Evolutionary conservation across 345 rosid species (phyloP).

Genomic region (Odontarrhena argentea): DNA sequence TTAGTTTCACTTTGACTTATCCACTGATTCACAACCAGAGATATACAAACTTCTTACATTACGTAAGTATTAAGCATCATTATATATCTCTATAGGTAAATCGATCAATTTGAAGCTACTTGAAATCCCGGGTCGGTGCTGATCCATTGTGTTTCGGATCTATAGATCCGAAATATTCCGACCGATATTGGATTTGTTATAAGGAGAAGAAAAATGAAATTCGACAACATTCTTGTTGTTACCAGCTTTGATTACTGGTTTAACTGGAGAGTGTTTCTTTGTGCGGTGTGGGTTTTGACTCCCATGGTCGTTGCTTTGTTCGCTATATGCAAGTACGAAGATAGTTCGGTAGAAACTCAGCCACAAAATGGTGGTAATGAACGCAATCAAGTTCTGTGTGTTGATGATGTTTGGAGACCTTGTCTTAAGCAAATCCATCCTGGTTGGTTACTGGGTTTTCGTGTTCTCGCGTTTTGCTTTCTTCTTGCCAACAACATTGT

Average conservation of each 20-base stretch:
- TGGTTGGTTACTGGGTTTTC: conserved; percentile 58
- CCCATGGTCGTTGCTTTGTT: conserved; percentile 48
- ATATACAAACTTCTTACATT: neutral
- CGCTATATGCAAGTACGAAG: conserved; percentile 56
- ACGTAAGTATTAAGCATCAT: conserved; percentile 26
- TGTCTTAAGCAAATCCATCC: conserved; percentile 60
- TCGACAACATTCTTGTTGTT: conserved; percentile 34
- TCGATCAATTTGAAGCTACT: neutral
- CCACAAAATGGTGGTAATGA: conserved; percentile 31
- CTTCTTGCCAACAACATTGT: conserved; percentile 45
- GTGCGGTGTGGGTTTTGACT: conserved; percentile 55
- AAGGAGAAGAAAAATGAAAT: conserved; percentile 7
- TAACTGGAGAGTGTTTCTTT: conserved; percentile 67
- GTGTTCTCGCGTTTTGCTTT: conserved; percentile 57
- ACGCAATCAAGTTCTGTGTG: conserved; percentile 29
- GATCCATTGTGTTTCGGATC: conserved; percentile 36
- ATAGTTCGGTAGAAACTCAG: conserved; percentile 37
- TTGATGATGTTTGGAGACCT: conserved; percentile 64
- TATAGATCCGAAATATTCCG: conserved; percentile 26
- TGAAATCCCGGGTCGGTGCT: neutral
- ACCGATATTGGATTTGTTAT: conserved; percentile 2
- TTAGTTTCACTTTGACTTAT: conserved; percentile 35
- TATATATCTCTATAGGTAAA: conserved; percentile 1
- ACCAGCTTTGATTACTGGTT: conserved; percentile 63
- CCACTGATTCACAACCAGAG: conserved; percentile 6